Conservation (phyloP, 23 red algal species). For the Chondrus crispus region DNA sequence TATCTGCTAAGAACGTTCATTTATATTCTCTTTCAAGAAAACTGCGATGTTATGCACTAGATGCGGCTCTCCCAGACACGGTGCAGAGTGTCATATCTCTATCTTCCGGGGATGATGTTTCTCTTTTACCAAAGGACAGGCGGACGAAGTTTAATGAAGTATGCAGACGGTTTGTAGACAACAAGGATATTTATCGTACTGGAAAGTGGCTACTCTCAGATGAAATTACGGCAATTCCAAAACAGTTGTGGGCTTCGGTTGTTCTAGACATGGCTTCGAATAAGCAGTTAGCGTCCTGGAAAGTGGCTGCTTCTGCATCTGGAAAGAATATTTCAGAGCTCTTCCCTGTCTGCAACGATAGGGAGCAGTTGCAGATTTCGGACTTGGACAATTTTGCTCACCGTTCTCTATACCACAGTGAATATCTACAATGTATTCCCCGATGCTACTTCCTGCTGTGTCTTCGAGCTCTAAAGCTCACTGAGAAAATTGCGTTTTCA, state of each 20-base stretch:
- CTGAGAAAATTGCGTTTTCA: background rate
- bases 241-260: background rate
- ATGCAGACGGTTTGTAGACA: background rate
- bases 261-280: slow-evolving; percentile 18
- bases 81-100: background rate
- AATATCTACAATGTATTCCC: background rate
- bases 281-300: slow-evolving; percentile 8
- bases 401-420: background rate
- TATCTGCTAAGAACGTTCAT: background rate
- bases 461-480: background rate
- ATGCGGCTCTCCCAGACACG: background rate
- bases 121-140: background rate
- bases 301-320: background rate
- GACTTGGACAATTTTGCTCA: background rate
- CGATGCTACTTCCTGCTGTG: background rate
- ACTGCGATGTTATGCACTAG: background rate
- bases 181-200: background rate
- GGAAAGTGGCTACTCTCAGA: background rate
- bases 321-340: background rate
- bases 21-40: background rate
- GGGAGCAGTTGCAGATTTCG: background rate
- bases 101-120: background rate
- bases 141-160: background rate
- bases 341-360: background rate
- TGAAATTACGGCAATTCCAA: background rate